Percentiles rank a stretch among this genome's conserved stretches.
Conservation (phyloP, 2,329 filamentous ascomycete species). For the Trichoderma polysporum region DNA sequence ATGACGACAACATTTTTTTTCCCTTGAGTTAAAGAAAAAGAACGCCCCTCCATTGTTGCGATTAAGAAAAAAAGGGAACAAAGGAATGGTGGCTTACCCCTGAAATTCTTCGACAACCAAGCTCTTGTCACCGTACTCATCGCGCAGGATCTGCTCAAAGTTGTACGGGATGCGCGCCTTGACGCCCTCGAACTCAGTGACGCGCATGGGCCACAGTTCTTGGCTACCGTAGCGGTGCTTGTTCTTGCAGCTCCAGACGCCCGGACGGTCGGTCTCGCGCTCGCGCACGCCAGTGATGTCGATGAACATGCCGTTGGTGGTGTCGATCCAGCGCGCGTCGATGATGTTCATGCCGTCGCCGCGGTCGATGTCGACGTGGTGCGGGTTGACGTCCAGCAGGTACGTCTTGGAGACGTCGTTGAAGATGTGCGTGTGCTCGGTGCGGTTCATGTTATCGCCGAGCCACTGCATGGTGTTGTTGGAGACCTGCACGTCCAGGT, state of each 20-base stretch:
- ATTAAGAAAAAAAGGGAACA: not conserved
- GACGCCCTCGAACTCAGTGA: slow-evolving; percentile 73
- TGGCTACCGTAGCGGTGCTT: slow-evolving; percentile 66
- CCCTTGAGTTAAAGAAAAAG: not conserved
- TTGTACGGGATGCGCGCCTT: slow-evolving; percentile 67
- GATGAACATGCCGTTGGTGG: slow-evolving; percentile 72
- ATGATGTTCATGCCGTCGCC: slow-evolving; percentile 76
- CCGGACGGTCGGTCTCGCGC: slow-evolving; percentile 59
- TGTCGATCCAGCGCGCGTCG: slow-evolving; percentile 81
- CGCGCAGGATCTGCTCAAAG: slow-evolving; percentile 63
- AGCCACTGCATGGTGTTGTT: slow-evolving; percentile 65
- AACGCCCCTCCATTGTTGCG: not conserved
- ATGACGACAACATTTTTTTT: not conserved
- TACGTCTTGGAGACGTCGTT: slow-evolving; percentile 50
- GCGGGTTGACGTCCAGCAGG: slow-evolving; percentile 75
- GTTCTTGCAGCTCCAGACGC: slow-evolving; percentile 78
- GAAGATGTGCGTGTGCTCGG: slow-evolving; percentile 54
- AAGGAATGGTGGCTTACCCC: slow-evolving; percentile 48
- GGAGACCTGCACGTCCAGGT: slow-evolving; percentile 78
- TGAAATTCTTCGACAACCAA: slow-evolving; percentile 60
- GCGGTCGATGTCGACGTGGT: slow-evolving; percentile 58
- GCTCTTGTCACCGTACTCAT: slow-evolving; percentile 65
- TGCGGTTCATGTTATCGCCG: slow-evolving; percentile 66
- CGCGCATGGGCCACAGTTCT: slow-evolving; percentile 76
- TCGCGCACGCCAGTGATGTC: slow-evolving; percentile 78